Base-by-base conservation (phyloP, 2,329 filamentous ascomycete species). In the Claviceps quebecensis region DNA sequence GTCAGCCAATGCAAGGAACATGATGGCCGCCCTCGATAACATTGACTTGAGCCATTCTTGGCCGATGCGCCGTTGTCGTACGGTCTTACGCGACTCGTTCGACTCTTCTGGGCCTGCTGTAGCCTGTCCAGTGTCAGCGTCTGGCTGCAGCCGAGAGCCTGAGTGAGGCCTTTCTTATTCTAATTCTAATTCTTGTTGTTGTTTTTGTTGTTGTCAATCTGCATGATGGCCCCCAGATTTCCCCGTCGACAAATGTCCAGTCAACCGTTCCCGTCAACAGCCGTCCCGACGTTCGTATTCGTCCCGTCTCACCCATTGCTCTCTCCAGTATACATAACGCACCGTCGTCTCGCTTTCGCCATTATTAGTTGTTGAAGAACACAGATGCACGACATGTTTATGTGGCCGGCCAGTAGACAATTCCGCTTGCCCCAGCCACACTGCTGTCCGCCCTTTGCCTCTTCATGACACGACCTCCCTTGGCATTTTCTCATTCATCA, bases 1-100 rank as follows among this genome's bases (percentile, higher is more conserved):
- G 36, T 44, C 50, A 1, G 36, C 38, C 45, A 39, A 52, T 52
- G 50, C 50, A 52, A 52, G 50, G 51, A 52, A 51, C 38, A 41
- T 49, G 43, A 22, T 26, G 26, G 38, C 29, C 6, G 19, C 23
- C 14, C 19, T 36, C 34, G 22, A 40, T 36, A 39, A 13, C 37
- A 36, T 23, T n/a, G 39, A 17, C 39, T 40, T 17, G 40, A 23
- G 40, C 26, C 14, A 14, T 26, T 29, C 45, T 17, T 44, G 41
- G 38, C 34, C 44, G 36, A 44, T 40, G 39, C 29, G 44, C 36
- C 16, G 22, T 48, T 44, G 9, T 43, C 22, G 40, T 43, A 22
- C 41, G 14, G 23, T 43, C 19, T 16, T 23, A 47, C 51, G 51
- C 43, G 51, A 49, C 47, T 47, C 43, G 44, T 45, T 19, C 43